Conservation (phyloP, 1,139 yeast genomes). For the Nakaseomyces sp. region DNA sequence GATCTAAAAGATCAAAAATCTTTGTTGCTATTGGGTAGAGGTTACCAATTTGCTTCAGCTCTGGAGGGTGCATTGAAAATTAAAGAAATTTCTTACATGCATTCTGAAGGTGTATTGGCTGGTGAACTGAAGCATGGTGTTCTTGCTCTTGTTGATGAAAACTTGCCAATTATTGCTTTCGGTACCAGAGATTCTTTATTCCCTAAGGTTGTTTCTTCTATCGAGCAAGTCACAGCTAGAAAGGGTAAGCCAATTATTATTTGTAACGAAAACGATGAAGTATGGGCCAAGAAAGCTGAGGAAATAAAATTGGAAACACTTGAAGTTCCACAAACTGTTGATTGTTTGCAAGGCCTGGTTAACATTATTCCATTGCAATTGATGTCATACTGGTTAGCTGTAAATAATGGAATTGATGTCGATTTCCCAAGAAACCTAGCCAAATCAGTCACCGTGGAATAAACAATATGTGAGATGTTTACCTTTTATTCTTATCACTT, state of each 20-base stretch:
- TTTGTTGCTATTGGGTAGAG: slow-evolving; percentile 87
- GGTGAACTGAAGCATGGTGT: slow-evolving; percentile 99
- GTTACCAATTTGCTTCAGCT: slow-evolving; percentile 95
- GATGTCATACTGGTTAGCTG: slow-evolving; percentile 96
- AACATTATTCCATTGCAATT: slow-evolving; percentile 93
- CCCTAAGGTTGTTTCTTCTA: slow-evolving; percentile 93
- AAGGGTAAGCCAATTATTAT: slow-evolving; percentile 94
- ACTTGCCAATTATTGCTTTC: slow-evolving; percentile 87
- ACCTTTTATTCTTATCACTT: slow-evolving; percentile 1
- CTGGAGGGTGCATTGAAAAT: slow-evolving; percentile 97
- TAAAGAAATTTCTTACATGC: slow-evolving; percentile 97
- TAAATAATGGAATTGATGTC: slow-evolving; percentile 89
- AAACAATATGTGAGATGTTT: slow-evolving; percentile 7
- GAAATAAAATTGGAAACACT: slow-evolving; percentile 44
- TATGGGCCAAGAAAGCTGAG: slow-evolving; percentile 44
- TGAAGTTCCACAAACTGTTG: slow-evolving; percentile 92
- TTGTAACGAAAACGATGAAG: slow-evolving; percentile 79
- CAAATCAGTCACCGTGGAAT: slow-evolving; percentile 89
- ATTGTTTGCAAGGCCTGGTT: slow-evolving; percentile 92
- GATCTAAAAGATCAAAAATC: slow-evolving; percentile 77
- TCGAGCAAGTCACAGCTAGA: slow-evolving; percentile 95
- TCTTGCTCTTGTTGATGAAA: slow-evolving; percentile 89
- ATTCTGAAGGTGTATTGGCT: slow-evolving; percentile 97
- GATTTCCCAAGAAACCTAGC: slow-evolving; percentile 99
- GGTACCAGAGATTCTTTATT: slow-evolving; percentile 97